Percentiles rank a stretch among this genome's conserved stretches.
phyloP scores from a whole-genome alignment of 2,329 filamentous ascomycete genomes.

The Aureobasidium namibiae region DNA sequence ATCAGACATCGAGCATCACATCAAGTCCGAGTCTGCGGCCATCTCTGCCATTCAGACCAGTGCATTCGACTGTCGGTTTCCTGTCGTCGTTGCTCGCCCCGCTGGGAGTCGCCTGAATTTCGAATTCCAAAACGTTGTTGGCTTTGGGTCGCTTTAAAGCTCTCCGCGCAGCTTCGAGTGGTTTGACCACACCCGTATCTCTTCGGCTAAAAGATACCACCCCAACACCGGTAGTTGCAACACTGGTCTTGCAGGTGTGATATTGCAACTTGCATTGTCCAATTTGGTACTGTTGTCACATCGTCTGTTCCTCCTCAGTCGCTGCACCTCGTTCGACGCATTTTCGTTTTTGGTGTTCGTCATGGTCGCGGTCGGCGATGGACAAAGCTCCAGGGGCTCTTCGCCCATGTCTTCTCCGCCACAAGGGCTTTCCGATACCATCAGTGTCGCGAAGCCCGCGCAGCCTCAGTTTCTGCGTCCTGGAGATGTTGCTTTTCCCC shows the following conservation, averaged over 20 bases:
- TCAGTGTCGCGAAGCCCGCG: conserved; percentile 19
- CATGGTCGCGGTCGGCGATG: conserved; percentile 10
- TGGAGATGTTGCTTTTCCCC: conserved; percentile 15
- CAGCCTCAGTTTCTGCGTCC: conserved; percentile 15
- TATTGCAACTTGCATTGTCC: neutral
- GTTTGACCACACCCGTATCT: conserved; percentile 1
- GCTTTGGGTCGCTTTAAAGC: conserved; percentile 9
- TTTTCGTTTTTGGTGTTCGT: conserved; percentile 11
- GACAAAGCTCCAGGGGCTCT: conserved; percentile 10
- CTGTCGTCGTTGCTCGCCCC: conserved; percentile 6
- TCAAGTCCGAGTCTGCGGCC: neutral
- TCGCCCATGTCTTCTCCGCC: conserved; percentile 16
- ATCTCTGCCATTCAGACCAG: neutral
- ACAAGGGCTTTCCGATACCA: conserved; percentile 18
- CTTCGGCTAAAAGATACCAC: neutral
- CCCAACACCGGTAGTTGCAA: neutral
- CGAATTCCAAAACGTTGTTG: conserved; percentile 8
- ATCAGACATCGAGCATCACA: neutral
- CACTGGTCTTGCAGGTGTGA: neutral
- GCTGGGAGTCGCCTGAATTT: neutral
- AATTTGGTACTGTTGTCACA: neutral
- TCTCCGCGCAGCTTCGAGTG: conserved; percentile 3
- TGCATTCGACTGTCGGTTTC: neutral
- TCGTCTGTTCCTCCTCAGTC: neutral
- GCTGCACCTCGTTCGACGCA: neutral